phyloP scores from a whole-genome alignment of 176 grass and related monocot genomes.

The Tillandsia leiboldiana region DNA sequence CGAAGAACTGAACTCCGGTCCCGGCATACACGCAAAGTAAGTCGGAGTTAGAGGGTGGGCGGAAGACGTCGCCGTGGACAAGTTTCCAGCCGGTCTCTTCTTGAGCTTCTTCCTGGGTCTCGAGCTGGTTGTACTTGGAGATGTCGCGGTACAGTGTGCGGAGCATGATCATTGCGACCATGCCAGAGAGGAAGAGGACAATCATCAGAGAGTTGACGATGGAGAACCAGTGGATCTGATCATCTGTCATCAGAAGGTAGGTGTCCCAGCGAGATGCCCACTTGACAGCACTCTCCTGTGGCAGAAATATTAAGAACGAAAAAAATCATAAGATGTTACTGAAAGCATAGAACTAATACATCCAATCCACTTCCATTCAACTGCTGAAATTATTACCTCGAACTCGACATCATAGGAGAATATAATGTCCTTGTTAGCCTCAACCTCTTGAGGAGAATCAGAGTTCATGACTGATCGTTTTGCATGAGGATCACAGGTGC shows the following conservation, averaged over 20 bases:
- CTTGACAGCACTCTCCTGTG: conserved; percentile 71
- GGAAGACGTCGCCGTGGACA: conserved; percentile 87
- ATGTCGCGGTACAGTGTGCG: conserved; percentile 73
- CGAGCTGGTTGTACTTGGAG: conserved; percentile 80
- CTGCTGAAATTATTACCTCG: conserved; percentile 26
- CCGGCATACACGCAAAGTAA: conserved; percentile 69
- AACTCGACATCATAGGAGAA: conserved; percentile 76
- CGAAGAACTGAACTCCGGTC: conserved; percentile 76
- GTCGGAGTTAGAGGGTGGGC: conserved; percentile 43
- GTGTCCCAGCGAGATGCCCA: conserved; percentile 95
- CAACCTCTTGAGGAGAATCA: conserved; percentile 70
- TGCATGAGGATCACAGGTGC: conserved; percentile 61
- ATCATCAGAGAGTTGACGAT: conserved; percentile 87
- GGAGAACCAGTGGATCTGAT: conserved; percentile 94
- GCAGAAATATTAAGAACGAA: neutral
- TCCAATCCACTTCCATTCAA: neutral
- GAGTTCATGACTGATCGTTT: conserved; percentile 34
- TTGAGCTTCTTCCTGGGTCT: conserved; percentile 82
- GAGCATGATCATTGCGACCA: conserved; percentile 98
- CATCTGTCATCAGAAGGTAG: conserved; percentile 89
- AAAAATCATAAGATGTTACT: neutral
- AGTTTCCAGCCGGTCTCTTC: conserved; percentile 98
- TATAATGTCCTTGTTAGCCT: conserved; percentile 50
- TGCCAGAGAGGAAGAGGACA: conserved; percentile 79
- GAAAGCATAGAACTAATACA: neutral